These are phyloP conservation scores for Purshia tridentata DNA, from an alignment of 306 rosid species.

Conservation along the genomic window DNA sequence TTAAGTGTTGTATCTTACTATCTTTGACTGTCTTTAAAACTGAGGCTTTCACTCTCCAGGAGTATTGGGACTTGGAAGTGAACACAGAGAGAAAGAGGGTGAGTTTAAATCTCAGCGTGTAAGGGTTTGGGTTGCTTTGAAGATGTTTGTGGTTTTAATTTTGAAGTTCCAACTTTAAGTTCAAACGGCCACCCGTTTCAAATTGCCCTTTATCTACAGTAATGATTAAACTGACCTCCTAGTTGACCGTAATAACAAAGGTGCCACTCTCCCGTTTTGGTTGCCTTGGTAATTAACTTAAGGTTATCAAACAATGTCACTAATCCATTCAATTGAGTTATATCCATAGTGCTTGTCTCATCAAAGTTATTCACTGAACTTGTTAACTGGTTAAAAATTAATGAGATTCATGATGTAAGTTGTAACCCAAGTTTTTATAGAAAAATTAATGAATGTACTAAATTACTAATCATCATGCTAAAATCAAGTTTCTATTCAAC, in stretches of 20 bases:
- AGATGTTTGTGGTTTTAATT: slow-evolving; percentile 34
- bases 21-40: background rate
- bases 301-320: background rate
- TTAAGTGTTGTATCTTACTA: too few species aligned
- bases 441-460: too few species aligned
- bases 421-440: too few species aligned
- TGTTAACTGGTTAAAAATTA: too few species aligned
- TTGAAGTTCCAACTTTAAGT: slow-evolving; percentile 26
- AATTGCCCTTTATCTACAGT: slow-evolving; percentile 38
- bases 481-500: too few species aligned
- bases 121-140: slow-evolving; percentile 21
- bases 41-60: background rate
- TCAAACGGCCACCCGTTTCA: slow-evolving; percentile 80
- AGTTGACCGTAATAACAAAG: slow-evolving; percentile 11
- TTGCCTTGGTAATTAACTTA: background rate
- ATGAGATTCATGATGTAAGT: too few species aligned
- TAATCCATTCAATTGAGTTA: too few species aligned
- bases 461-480: too few species aligned
- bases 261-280: slow-evolving; percentile 18
- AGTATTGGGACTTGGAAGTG: background rate
- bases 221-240: slow-evolving; percentile 8
- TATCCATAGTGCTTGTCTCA: too few species aligned
- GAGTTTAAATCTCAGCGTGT: slow-evolving; percentile 8
- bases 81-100: background rate
- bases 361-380: too few species aligned